These are phyloP conservation scores for Chlorella sp. DNA, from an alignment of 139 green algal species.

Conservation along the genomic window DNA sequence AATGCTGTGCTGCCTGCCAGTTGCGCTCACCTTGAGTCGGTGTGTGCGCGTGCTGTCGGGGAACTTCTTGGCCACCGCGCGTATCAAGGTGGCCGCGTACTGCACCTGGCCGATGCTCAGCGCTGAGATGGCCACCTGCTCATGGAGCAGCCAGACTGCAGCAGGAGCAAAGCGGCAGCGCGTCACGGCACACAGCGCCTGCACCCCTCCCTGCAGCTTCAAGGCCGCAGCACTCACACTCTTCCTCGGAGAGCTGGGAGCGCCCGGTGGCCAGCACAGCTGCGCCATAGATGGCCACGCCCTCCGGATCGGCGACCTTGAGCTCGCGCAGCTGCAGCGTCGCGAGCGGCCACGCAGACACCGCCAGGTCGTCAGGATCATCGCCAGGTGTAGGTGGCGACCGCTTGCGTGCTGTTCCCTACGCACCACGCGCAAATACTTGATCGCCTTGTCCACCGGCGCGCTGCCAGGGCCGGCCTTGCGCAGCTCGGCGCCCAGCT, in stretches of 20 bases:
- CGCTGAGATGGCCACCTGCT: slow-evolving; percentile 71
- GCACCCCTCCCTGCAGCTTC: no score
- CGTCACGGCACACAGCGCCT: no score
- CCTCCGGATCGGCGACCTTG: background rate
- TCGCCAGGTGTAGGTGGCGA: no score
- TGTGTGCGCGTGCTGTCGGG: slow-evolving; percentile 49
- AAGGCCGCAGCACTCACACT: background rate
- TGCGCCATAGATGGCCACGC: background rate
- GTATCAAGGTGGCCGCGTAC: slow-evolving; percentile 52
- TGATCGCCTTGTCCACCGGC: no score
- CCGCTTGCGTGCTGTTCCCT: no score
- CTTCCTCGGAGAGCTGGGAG: background rate
- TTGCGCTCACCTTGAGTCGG: slow-evolving; percentile 56
- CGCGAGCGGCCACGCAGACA: no score
- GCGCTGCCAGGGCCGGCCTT: no score
- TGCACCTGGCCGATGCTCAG: slow-evolving; percentile 49
- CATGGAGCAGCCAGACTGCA: slow-evolving; percentile 75
- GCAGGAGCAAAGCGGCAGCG: no score
- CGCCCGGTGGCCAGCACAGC: background rate
- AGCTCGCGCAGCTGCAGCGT: background rate
- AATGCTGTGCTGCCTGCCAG: background rate
- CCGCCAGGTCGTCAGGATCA: no score
- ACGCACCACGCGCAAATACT: no score
- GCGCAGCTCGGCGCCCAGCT: no score
- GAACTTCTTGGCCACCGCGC: slow-evolving; percentile 56